These are phyloP conservation scores for Meyerozyma carpophila DNA, from an alignment of 1,139 yeast species.

Conservation along the genomic window DNA sequence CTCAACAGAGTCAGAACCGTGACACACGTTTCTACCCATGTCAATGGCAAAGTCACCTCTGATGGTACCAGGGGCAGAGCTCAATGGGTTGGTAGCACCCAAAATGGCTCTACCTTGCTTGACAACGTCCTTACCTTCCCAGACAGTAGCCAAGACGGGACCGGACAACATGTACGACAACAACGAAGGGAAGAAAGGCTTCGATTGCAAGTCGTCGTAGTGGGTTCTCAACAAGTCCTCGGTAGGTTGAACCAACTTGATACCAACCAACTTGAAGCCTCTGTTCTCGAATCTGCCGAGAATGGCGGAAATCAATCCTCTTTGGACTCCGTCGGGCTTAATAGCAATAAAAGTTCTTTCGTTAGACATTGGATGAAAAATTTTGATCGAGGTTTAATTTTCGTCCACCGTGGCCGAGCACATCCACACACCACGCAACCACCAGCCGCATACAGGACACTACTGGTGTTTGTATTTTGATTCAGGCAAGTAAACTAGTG, in stretches of 20 bases:
- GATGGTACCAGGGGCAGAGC: conserved; percentile 98
- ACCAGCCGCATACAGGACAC: background rate
- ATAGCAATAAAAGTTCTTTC: conserved; percentile 99
- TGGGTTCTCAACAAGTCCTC: conserved; percentile 87
- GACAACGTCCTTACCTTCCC: conserved; percentile 99
- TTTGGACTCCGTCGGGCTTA: conserved; percentile 99
- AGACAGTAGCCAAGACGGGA: conserved; percentile 97
- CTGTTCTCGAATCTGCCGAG: conserved; percentile 92
- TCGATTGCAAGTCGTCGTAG: conserved; percentile 90
- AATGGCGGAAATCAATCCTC: conserved; percentile 91
- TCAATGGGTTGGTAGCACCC: conserved; percentile 99
- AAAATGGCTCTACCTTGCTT: conserved; percentile 96
- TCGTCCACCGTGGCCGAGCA: background rate
- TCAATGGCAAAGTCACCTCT: conserved; percentile 96
- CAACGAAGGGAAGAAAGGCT: conserved; percentile 97
- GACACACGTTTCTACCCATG: conserved; percentile 98
- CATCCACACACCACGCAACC: background rate
- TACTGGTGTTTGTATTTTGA: background rate
- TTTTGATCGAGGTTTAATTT: background rate
- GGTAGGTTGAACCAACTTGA: conserved; percentile 85
- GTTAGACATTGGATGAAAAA: conserved; percentile 35
- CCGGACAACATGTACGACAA: conserved; percentile 97
- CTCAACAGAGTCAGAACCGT: conserved; percentile 99
- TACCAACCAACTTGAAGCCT: conserved; percentile 96
- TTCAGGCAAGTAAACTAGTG: background rate